These are phyloP conservation scores for Phytophthora hibernalis DNA, from an alignment of 352 stramenopile genomes.

Conservation along the genomic window DNA sequence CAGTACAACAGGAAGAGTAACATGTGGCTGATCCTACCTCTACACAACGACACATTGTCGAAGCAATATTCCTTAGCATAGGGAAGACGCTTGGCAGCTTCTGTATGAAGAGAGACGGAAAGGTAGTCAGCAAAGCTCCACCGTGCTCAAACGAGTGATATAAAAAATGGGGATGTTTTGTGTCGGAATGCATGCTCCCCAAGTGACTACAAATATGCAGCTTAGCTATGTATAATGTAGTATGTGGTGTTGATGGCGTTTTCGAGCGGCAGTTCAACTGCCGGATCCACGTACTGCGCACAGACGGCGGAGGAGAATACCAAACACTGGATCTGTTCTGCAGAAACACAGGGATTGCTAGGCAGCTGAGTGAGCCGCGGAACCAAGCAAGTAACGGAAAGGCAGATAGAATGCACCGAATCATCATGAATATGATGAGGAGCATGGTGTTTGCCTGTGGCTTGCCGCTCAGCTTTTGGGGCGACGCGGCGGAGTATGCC, in stretches of 20 bases:
- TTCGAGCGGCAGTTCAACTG: slow-evolving; percentile 14
- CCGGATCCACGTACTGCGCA: slow-evolving; percentile 8
- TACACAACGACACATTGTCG: no score
- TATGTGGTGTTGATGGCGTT: slow-evolving; percentile 19
- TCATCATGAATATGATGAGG: slow-evolving; percentile 39
- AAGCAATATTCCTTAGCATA: no score
- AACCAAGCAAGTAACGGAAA: slow-evolving; percentile 38
- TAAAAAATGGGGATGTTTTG: no score
- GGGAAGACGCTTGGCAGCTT: no score
- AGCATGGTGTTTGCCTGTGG: slow-evolving; percentile 39
- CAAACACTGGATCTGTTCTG: slow-evolving; percentile 32
- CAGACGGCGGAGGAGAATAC: slow-evolving; percentile 36
- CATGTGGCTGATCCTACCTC: no score
- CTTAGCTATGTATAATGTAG: no score
- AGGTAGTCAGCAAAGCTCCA: no score
- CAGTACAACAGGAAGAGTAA: no score
- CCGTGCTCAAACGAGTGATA: no score
- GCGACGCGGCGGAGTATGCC: slow-evolving; percentile 32
- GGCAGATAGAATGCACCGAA: slow-evolving; percentile 40
- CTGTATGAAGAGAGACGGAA: no score
- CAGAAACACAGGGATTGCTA: slow-evolving; percentile 12
- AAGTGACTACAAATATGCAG: no score
- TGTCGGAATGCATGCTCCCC: no score
- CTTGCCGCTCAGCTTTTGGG: slow-evolving; percentile 32
- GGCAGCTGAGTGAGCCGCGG: slow-evolving; percentile 19